Base-by-base conservation (phyloP, 805 yeast genomes). In the Lachancea meyersii region DNA sequence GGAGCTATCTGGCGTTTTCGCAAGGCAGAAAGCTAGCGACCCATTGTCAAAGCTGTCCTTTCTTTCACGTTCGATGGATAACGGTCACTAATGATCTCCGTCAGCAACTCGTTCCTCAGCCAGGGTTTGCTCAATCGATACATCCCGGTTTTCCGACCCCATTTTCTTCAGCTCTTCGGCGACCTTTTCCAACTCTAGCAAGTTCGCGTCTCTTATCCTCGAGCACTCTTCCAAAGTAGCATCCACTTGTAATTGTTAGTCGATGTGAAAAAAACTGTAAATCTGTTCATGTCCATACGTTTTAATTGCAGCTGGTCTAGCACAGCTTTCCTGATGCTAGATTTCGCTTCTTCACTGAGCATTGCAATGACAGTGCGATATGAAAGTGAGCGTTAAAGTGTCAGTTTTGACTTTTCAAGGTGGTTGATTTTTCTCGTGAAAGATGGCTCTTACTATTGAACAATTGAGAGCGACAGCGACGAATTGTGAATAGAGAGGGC, bases 241-340 rank as follows among this genome's bases (percentile, higher is more conserved):
- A 13, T 48, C 44, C 21, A 44, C 52, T 49, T 35, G 21, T 24
- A 14, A n/a, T 4, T 19, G 35, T 34, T 34, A 34, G 37, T 36
- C 7, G 3, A 27, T 16, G 16, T 5, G 8, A 21, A 27, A 19
- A 36, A 4, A 8, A 24, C 4, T 7, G 18, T 14, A n/a, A 23
- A 24, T 5, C 4, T 6, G 22, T 18, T n/a, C n/a, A 24, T 36
- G 7, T 9, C 23, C 57, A 50, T 52, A 53, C 57, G 43, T 23
- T 42, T 48, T 18, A 39, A 43, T 24, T 46, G 48, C 37, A 52
- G 36, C 14, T 35, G 41, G 14, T 37, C 35, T 5, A 53, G 17
- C 9, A 53, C 43, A 17, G 46, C 42, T 16, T 23, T 23, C 41
- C 47, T 53, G 26, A 45, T 31, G 30, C 39, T 41, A 5, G 28